A percentile compares a stretch with the other conserved stretches of the same genome.
phyloP scores from a whole-genome alignment of 805 yeast genomes.

The Kluyveromyces aestuarii region DNA sequence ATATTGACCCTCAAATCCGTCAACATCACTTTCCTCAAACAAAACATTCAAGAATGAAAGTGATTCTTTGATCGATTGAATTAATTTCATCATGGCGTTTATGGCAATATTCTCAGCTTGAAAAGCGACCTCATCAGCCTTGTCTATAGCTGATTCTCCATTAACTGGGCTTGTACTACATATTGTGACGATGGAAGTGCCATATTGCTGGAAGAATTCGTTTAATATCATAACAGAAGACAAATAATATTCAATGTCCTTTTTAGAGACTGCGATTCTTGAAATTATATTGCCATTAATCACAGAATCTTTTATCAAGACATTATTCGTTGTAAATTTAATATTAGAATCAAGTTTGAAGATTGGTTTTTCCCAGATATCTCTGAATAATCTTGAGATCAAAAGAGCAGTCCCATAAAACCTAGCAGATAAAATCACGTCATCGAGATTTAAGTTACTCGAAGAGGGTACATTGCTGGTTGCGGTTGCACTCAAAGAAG shows the following conservation, averaged over 20 bases:
- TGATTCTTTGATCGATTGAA: conserved; percentile 79
- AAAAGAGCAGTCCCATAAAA: conserved; percentile 81
- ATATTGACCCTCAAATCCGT: conserved; percentile 27
- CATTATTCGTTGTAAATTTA: conserved; percentile 7
- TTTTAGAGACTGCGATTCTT: conserved; percentile 21
- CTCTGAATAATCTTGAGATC: conserved; percentile 68
- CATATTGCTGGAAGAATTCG: conserved; percentile 61
- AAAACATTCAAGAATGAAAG: conserved; percentile 78
- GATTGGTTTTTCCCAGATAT: conserved; percentile 68
- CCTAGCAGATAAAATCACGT: conserved; percentile 83
- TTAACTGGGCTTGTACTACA: conserved; percentile 36
- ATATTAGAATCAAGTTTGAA: conserved; percentile 34
- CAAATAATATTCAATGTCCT: conserved; percentile 56
- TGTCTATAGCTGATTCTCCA: conserved; percentile 28
- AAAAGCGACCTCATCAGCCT: conserved; percentile 52
- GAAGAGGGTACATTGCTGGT: conserved; percentile 8
- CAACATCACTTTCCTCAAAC: conserved; percentile 54
- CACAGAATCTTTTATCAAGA: conserved; percentile 19
- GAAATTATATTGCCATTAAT: conserved; percentile 14
- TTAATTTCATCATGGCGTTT: conserved; percentile 62
- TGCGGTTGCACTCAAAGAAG: conserved; percentile 6
- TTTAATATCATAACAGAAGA: conserved; percentile 62
- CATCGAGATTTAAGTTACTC: conserved; percentile 40
- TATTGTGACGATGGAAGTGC: conserved; percentile 32
- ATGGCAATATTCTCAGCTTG: conserved; percentile 91